Percentiles rank a stretch among this genome's conserved stretches.
These are phyloP conservation scores for Aquilaria agallochum DNA, from an alignment of 441 rosid genomes.

Conservation along the genomic window DNA sequence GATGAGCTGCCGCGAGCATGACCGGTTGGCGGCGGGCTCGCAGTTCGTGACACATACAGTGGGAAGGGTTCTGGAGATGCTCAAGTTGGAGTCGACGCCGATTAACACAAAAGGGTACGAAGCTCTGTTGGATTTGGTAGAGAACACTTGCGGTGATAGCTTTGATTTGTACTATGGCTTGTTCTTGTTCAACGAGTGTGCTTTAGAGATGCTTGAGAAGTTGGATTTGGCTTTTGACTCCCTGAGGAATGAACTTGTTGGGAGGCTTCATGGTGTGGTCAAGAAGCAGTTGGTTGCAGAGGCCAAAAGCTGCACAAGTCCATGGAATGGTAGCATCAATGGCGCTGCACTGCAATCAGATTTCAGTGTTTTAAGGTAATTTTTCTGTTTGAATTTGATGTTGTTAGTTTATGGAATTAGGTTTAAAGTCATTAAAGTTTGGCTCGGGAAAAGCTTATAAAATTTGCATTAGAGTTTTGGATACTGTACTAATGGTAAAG, in stretches of 20 bases:
- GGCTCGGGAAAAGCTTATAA: no score
- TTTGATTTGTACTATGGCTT: constrained; percentile 67
- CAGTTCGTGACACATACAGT: constrained; percentile 44
- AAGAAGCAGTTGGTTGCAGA: constrained; percentile 47
- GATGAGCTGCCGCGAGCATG: constrained; percentile 41
- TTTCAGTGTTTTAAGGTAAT: constrained; percentile 20
- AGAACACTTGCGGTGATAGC: constrained; percentile 48
- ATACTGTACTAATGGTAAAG: no score
- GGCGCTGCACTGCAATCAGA: constrained; percentile 16
- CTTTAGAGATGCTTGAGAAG: constrained; percentile 52
- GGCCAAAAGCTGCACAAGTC: constrained; percentile 11
- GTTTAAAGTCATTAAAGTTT: no score
- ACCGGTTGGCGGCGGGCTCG: constrained; percentile 32
- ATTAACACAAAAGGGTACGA: constrained; percentile 47
- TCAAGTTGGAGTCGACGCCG: constrained; percentile 39
- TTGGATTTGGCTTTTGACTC: constrained; percentile 58
- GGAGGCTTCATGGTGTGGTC: constrained; percentile 45
- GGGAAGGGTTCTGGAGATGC: constrained; percentile 41
- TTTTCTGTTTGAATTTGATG: no score
- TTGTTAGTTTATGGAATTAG: no score
- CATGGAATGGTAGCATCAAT: constrained; percentile 7
- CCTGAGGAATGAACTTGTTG: constrained; percentile 50
- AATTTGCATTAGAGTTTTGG: no score
- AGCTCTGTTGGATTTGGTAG: constrained; percentile 42
- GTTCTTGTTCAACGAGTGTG: constrained; percentile 52